These are phyloP conservation scores for Agrocybe pediades DNA, from an alignment of 768 basidiomycete genomes.

Conservation along the genomic window DNA sequence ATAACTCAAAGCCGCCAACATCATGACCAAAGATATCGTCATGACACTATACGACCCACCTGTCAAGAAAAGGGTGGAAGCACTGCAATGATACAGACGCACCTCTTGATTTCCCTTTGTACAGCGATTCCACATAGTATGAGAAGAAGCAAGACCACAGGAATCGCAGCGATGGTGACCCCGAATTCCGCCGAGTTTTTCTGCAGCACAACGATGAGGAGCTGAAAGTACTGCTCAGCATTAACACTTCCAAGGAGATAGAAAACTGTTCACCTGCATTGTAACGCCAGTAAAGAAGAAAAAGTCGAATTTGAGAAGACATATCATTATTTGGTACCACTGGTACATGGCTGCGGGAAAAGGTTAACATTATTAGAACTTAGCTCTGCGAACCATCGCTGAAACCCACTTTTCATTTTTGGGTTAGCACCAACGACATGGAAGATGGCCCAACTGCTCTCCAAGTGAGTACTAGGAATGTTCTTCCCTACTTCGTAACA, in stretches of 20 bases:
- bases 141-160: constrained; percentile 71
- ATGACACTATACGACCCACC: constrained; percentile 55
- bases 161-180: constrained; percentile 81
- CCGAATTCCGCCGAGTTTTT: constrained; percentile 74
- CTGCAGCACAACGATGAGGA: constrained; percentile 76
- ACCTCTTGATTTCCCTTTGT: constrained; percentile 82
- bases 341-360: constrained; percentile 82
- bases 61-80: neutral
- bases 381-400: neutral
- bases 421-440: constrained; percentile 87
- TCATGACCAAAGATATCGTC: constrained; percentile 68
- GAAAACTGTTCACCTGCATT: constrained; percentile 61
- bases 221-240: constrained; percentile 38
- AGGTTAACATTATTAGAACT: constrained; percentile 12
- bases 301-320: constrained; percentile 88
- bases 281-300: constrained; percentile 88
- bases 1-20: constrained; percentile 77
- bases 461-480: constrained; percentile 7
- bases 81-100: constrained; percentile 18
- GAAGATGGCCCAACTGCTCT: constrained; percentile 82
- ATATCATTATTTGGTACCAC: constrained; percentile 85
- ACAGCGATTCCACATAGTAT: constrained; percentile 69
- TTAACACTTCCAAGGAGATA: neutral
- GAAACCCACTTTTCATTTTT: constrained; percentile 70
- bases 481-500: too few species aligned